Evolutionary conservation across 169 alveolate genomes (phyloP).

Genomic region (Eimeria praecox): DNA sequence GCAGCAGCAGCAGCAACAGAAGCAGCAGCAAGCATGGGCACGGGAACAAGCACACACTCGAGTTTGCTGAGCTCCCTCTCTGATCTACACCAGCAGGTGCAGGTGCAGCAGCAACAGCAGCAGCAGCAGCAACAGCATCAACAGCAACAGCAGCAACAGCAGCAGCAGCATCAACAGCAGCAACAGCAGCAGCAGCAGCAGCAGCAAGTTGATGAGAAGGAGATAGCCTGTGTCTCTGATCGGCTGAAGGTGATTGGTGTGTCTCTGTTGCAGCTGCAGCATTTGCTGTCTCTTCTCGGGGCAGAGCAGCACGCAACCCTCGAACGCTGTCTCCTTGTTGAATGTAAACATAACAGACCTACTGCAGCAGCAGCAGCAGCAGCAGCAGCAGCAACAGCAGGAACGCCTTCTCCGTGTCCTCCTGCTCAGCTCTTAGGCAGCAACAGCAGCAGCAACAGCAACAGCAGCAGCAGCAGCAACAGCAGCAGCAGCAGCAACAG

Average conservation of each 20-base stretch:
- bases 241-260: background rate
- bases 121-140: background rate
- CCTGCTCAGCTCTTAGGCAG: background rate
- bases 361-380: constrained; percentile 48
- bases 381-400: background rate
- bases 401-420: background rate
- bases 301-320: constrained; percentile 24
- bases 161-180: background rate
- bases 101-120: background rate
- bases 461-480: constrained; percentile 43
- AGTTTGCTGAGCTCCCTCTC: background rate
- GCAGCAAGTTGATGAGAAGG: background rate
- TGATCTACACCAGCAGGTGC: background rate
- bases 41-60: background rate
- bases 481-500: constrained; percentile 40
- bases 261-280: constrained; percentile 26
- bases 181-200: background rate
- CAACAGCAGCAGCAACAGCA: constrained; percentile 42
- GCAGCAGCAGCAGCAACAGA: background rate
- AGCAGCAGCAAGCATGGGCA: background rate
- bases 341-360: background rate
- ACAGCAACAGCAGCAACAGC: background rate
- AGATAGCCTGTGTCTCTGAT: background rate
- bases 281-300: constrained; percentile 39
- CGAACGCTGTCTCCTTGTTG: constrained; percentile 18